Evolutionary conservation across 768 basidiomycete species (phyloP).

Genomic region (Lepiota venenata): DNA sequence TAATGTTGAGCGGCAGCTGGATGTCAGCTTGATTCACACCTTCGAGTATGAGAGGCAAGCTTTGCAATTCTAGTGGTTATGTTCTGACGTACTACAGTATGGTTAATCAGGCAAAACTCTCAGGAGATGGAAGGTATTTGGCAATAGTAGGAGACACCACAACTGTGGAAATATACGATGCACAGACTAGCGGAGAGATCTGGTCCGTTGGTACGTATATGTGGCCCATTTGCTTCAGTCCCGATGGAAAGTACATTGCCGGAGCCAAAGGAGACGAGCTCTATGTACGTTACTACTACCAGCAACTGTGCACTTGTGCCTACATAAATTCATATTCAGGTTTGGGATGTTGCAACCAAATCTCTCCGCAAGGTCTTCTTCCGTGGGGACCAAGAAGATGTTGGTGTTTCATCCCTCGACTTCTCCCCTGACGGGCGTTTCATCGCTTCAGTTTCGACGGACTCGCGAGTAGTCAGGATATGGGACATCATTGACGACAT

Average conservation of each 20-base stretch:
- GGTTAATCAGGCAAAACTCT: slow-evolving; percentile 91
- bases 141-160: slow-evolving; percentile 93
- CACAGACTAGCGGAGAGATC: slow-evolving; percentile 80
- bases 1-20: slow-evolving; percentile 64
- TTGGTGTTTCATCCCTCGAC: slow-evolving; percentile 88
- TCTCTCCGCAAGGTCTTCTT: slow-evolving; percentile 69
- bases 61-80: slow-evolving; percentile 11
- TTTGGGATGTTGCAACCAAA: slow-evolving; percentile 84
- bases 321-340: slow-evolving; percentile 49
- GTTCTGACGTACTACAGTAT: slow-evolving; percentile 29
- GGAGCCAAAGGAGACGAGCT: slow-evolving; percentile 91
- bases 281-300: slow-evolving; percentile 48
- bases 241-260: slow-evolving; percentile 83
- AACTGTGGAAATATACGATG: slow-evolving; percentile 93
- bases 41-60: slow-evolving; percentile 62
- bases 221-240: slow-evolving; percentile 89
- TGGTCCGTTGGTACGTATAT: slow-evolving; percentile 80
- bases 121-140: slow-evolving; percentile 86
- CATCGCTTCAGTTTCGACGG: slow-evolving; percentile 84
- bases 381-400: no score
- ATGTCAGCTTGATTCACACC: slow-evolving; percentile 76
- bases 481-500: slow-evolving; percentile 33
- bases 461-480: slow-evolving; percentile 34
- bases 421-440: slow-evolving; percentile 78
- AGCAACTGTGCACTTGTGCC: no score